Evolutionary conservation across 441 rosid species (phyloP).

Genomic region (Mallotus repandus): DNA sequence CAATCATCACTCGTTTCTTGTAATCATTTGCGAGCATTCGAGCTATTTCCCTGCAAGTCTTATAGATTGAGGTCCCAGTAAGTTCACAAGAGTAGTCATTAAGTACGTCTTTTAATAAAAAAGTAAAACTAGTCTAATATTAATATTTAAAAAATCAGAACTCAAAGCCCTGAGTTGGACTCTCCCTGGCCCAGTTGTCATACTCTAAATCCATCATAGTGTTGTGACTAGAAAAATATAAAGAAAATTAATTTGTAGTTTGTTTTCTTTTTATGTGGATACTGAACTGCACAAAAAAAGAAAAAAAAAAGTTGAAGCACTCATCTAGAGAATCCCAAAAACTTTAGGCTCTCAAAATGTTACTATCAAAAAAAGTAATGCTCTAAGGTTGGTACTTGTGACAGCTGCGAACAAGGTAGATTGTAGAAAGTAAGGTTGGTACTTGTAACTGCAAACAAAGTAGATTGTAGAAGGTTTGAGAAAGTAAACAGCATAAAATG

Average conservation of each 20-base stretch:
- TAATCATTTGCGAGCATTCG: slow-evolving; percentile 87
- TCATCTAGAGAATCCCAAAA: neutral
- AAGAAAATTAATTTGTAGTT: neutral
- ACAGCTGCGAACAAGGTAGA: neutral
- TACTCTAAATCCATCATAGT: neutral
- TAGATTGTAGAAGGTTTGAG: no score
- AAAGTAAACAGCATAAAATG: neutral
- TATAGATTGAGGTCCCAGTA: slow-evolving; percentile 21
- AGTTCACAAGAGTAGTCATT: slow-evolving; percentile 9
- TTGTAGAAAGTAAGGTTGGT: no score
- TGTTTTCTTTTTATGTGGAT: no score
- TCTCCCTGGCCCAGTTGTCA: neutral
- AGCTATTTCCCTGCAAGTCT: slow-evolving; percentile 70
- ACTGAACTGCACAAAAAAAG: neutral
- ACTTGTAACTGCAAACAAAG: no score
- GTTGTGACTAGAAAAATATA: neutral
- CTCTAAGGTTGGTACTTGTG: neutral
- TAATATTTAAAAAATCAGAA: neutral
- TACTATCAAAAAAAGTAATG: neutral
- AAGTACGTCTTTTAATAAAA: neutral
- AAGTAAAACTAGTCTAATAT: no score
- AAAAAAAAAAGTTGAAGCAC: neutral
- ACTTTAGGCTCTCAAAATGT: slow-evolving; percentile 1
- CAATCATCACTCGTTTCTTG: slow-evolving; percentile 88
- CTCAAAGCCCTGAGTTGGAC: neutral